Evolutionary conservation across 163 green algal species (phyloP), one percentile per base, ranked within the genome.

Genomic region (Scenedesmus sp.): DNA sequence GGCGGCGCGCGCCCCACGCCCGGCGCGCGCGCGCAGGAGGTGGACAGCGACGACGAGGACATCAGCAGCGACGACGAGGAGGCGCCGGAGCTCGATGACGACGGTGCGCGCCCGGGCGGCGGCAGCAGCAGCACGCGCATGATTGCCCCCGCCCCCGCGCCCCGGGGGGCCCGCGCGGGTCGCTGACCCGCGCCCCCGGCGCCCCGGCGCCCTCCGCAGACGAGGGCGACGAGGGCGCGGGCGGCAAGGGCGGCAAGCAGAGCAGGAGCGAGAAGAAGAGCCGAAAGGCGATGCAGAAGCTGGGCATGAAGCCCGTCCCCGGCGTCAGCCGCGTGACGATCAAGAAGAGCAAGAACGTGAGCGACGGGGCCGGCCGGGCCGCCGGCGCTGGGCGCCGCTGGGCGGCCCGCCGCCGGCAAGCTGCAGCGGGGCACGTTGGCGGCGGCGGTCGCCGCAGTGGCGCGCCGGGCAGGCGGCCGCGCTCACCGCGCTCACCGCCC

Each of bases 291-390:
- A 97, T 99, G 91, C 91, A 97, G 86, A 99, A 99, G 93, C 91
- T 99, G 22, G 96, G 96, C 80, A 98, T 99, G 95, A 98, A 99
- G 94, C 92, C 93, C 9, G 90, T 99, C 63, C 86, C 93, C 4
- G 93, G 91, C 34, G 92, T 99, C 1, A 84, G 85, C 7, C 88
- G 94, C 33, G 96, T 99, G 29, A 98, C 95, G 75, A 98, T 99
- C 86, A 96, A 94, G 83, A 99, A 99, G 88, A 97, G 86, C 89
- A 99, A 99, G 85, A 99, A 99, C 86, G 91, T 98, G 69, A 91
- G 91, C 60, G 11, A 34, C 80, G 39, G n/a, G n/a, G n/a, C n/a
- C n/a, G n/a, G n/a, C n/a, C n/a, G n/a, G n/a, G n/a, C n/a, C n/a
- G n/a, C n/a, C n/a, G n/a, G n/a, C n/a, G n/a, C n/a, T n/a, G n/a